A percentile compares a stretch with the other conserved stretches of the same genome.
These are phyloP conservation scores for Arctostaphylos glauca DNA, from an alignment of 148 eudicot species.

Conservation along the genomic window DNA sequence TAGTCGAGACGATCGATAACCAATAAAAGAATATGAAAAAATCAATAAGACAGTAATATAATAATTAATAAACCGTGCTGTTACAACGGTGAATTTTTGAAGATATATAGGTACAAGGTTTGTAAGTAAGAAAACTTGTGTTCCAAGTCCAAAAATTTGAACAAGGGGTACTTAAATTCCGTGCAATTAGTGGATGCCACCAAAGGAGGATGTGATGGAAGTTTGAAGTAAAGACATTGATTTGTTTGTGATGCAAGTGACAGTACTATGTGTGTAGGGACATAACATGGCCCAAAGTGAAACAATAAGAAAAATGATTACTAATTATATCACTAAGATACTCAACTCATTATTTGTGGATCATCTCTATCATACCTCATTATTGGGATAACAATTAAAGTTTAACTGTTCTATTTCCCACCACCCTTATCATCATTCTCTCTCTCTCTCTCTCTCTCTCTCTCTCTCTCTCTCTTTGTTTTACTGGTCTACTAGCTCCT, in stretches of 20 bases:
- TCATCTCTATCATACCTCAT: conserved; percentile 33
- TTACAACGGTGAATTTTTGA: no score
- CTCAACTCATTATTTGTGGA: conserved; percentile 40
- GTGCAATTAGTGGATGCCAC: conserved; percentile 6
- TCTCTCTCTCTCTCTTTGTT: conserved; percentile 18
- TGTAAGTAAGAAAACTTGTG: not conserved
- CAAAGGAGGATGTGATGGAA: not conserved
- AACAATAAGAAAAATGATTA: conserved; percentile 44
- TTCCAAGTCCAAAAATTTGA: not conserved
- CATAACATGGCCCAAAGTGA: conserved; percentile 27
- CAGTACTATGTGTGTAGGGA: conserved; percentile 29
- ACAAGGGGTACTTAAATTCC: conserved; percentile 10
- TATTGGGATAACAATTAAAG: conserved; percentile 30
- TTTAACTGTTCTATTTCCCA: conserved; percentile 31
- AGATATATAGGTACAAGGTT: no score
- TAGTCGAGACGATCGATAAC: no score
- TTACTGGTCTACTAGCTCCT: conserved; percentile 23
- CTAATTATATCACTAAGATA: conserved; percentile 42
- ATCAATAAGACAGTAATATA: no score
- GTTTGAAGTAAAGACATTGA: conserved; percentile 22
- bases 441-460: conserved; percentile 24
- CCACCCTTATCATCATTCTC: conserved; percentile 27
- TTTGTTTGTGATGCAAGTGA: conserved; percentile 26
- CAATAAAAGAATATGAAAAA: no score
- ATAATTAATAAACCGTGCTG: no score